Conservation (phyloP, 2,329 filamentous ascomycete species). For the Pseudogymnoascus sp. region DNA sequence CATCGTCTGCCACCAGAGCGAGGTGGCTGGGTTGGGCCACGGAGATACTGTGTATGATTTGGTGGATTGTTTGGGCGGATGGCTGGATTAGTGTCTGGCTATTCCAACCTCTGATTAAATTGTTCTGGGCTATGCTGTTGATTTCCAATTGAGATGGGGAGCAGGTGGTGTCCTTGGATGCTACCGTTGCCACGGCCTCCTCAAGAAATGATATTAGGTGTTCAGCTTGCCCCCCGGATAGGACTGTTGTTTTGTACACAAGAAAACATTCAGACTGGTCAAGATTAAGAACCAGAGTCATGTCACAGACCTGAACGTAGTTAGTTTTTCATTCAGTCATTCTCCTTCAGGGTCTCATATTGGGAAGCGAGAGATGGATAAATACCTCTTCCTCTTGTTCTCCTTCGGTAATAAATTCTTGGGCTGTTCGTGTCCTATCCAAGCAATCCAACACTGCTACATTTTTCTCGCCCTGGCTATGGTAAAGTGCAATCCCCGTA, state of each 20-base stretch:
- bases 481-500: neutral
- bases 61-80: neutral
- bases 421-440: neutral
- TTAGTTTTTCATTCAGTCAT: neutral
- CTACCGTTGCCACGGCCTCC: neutral
- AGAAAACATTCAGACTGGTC: neutral
- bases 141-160: neutral
- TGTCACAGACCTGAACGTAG: neutral
- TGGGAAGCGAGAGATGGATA: neutral
- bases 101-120: neutral
- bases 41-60: neutral
- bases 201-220: neutral
- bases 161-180: neutral
- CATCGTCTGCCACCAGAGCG: slow-evolving; percentile 11
- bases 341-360: neutral
- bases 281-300: neutral
- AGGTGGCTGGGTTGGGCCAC: neutral
- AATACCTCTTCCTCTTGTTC: neutral
- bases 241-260: neutral
- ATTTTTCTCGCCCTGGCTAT: neutral
- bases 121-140: neutral
- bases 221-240: neutral
- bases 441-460: neutral
- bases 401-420: neutral
- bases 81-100: neutral